Evolutionary conservation across 768 basidiomycete species (phyloP).

Genomic region (Flagelloscypha sp.): DNA sequence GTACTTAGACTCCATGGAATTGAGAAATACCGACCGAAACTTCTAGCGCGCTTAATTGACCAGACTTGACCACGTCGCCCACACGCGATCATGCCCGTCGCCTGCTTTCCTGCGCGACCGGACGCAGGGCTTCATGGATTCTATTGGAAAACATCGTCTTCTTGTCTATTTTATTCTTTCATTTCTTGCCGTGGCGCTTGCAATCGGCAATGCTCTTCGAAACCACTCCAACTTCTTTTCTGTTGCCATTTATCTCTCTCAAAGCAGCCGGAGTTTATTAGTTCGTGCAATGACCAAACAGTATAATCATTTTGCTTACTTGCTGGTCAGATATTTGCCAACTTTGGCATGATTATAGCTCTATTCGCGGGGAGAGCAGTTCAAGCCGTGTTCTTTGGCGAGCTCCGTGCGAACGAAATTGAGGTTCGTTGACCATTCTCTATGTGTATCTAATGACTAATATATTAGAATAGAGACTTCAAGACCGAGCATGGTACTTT

Average conservation of each 20-base stretch:
- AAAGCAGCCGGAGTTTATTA: conserved; percentile 87
- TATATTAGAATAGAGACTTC: conserved; percentile 64
- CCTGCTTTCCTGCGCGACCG: conserved; percentile 42
- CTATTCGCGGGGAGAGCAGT: conserved; percentile 68
- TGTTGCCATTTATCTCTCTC: conserved; percentile 85
- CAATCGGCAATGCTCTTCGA: conserved; percentile 72
- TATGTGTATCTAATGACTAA: background rate
- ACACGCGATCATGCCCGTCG: conserved; percentile 36
- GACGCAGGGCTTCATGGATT: conserved; percentile 36
- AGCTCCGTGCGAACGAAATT: conserved; percentile 78
- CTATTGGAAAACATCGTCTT: conserved; percentile 55
- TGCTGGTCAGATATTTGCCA: conserved; percentile 68
- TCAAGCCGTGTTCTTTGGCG: conserved; percentile 87
- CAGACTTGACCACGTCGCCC: conserved; percentile 5
- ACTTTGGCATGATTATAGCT: conserved; percentile 77
- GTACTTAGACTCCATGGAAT: no score
- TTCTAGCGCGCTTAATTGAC: no score
- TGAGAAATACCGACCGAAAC: no score
- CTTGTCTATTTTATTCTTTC: conserved; percentile 65
- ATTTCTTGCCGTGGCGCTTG: conserved; percentile 57
- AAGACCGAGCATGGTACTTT: conserved; percentile 96
- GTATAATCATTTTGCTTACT: conserved; percentile 1
- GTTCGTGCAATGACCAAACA: conserved; percentile 34
- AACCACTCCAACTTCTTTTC: conserved; percentile 91
- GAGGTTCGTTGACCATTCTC: conserved; percentile 50